Base-by-base conservation (phyloP, 257 asterid genomes). In the Fraxinus cuspidata region DNA sequence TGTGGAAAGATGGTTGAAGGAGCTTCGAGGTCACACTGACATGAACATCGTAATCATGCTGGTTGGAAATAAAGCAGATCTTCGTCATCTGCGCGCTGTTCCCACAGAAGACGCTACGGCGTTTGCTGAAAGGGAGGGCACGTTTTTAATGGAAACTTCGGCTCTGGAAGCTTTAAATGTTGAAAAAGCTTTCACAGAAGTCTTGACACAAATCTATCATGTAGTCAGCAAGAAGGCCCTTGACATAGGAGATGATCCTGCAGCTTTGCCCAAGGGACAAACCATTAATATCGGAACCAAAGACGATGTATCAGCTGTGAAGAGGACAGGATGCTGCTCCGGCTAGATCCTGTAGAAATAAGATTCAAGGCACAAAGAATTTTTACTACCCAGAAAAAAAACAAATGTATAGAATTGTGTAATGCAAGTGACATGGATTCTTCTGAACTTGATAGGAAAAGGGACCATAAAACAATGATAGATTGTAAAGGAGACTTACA, bases 21-120 rank as follows among this genome's bases (percentile, higher is more conserved):
- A 86, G 74, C 89, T 86, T 47, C 81, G 89, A 28, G 87, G 81
- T 76, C 89, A 86, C 80, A 86, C 87, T 1, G 89, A 86, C 75
- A 44, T 68, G 21, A 86, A 72, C 77, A 86, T 86, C 3, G 86
- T 86, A 34, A 78, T 86, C 75, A 86, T 86, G 87, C 72, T 86
- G 16, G 86, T 83, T 0, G 87, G 89, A 18, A 86, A 86, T 83
- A 86, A 84, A 71, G 86, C 89, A 3, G 89, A 86, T 49, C 86
- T 86, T 23, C 84, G 87, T 34, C 87, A 86, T 81, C 83, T 86
- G 15, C 80, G 86, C 18, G 87, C 87, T 0, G 84, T 86, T 10
- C 78, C 79, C 5, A 72, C 78, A 2, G 83, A 66, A 2, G 69
- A 82, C 2, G 79, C 87, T 0, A 77, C 74, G 44, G 78, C 77